phyloP scores from a whole-genome alignment of 768 basidiomycete species.

The Tricholoma bakamatsutake region DNA sequence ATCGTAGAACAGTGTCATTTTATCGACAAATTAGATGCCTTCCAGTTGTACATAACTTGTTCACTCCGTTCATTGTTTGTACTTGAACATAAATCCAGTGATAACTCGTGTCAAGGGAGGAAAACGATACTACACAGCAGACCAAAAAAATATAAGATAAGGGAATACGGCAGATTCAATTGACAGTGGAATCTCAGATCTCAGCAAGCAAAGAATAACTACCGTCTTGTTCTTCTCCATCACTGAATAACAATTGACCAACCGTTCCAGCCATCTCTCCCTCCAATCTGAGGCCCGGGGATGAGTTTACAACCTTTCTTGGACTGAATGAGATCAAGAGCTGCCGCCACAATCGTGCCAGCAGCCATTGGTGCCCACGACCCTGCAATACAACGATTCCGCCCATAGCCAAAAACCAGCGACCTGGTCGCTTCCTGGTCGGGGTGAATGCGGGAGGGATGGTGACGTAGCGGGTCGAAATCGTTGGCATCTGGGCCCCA shows the following conservation, averaged over 20 bases:
- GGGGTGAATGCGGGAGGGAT: conserved; percentile 12
- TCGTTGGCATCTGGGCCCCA: conserved; percentile 30
- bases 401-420: conserved; percentile 47
- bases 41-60: no score
- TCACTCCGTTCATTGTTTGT: no score
- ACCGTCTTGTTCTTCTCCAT: background rate
- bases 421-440: conserved; percentile 15
- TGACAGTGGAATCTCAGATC: background rate
- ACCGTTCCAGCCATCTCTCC: conserved; percentile 39
- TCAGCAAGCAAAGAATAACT: background rate
- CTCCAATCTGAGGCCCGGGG: conserved; percentile 24
- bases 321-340: conserved; percentile 30
- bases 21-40: no score
- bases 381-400: conserved; percentile 40
- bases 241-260: conserved; percentile 26
- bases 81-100: no score
- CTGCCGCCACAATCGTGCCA: conserved; percentile 38
- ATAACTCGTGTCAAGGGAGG: no score
- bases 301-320: conserved; percentile 21
- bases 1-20: no score
- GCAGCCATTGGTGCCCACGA: conserved; percentile 49
- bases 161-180: no score
- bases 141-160: no score
- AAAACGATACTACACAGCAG: no score
- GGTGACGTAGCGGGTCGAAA: conserved; percentile 41